Evolutionary conservation across 148 eudicot genomes (phyloP).

Genomic region (Selenicereus undatus): DNA sequence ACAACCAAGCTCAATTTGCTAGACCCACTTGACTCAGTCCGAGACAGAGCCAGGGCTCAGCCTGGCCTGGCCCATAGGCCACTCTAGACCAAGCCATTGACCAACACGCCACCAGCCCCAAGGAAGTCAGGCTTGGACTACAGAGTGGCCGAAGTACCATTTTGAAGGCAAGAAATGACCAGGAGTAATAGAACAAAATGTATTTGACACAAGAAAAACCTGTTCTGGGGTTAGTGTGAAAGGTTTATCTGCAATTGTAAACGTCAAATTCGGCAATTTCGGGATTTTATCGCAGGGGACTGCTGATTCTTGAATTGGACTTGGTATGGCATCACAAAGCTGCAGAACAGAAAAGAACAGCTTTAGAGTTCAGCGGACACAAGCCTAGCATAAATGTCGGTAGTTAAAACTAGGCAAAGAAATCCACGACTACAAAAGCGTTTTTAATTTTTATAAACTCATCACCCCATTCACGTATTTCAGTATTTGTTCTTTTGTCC

Average conservation of each 20-base stretch:
- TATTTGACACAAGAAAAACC: slow-evolving; percentile 5
- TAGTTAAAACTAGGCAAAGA: not conserved
- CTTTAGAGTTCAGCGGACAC: not conserved
- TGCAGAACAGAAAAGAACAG: slow-evolving; percentile 19
- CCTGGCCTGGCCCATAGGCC: too few relatives aligned
- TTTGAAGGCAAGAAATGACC: not conserved
- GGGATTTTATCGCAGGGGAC: slow-evolving; percentile 21
- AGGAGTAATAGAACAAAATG: not conserved
- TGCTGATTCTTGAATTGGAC: slow-evolving; percentile 20
- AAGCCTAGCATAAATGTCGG: not conserved
- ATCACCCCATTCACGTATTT: slow-evolving; percentile 65
- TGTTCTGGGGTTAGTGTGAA: slow-evolving; percentile 28
- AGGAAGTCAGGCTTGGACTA: not conserved
- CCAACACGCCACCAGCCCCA: too few relatives aligned
- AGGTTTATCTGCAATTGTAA: slow-evolving; percentile 26
- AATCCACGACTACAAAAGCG: not conserved
- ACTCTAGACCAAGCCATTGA: too few relatives aligned
- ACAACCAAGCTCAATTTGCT: too few relatives aligned
- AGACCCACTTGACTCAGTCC: too few relatives aligned
- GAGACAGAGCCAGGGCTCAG: too few relatives aligned
- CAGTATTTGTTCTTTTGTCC: slow-evolving; percentile 61
- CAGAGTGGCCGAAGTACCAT: not conserved
- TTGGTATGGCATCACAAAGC: slow-evolving; percentile 28
- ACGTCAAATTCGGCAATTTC: slow-evolving; percentile 27
- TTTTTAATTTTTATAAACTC: not conserved